Evolutionary conservation across 2,329 filamentous ascomycete species (phyloP).

Genomic region (Metarhizium humberi): DNA sequence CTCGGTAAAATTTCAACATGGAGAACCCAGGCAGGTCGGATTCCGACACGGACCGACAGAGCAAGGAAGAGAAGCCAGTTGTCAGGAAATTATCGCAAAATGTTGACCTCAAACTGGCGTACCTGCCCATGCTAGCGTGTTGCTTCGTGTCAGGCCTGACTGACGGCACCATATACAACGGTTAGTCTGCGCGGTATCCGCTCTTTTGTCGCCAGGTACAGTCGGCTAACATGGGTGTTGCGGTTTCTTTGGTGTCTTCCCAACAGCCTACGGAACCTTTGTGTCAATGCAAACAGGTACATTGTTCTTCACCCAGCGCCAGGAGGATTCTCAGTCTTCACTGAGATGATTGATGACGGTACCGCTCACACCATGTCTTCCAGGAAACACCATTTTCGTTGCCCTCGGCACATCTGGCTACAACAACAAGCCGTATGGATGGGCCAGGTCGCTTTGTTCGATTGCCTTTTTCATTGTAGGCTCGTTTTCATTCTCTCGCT

Average conservation of each 20-base stretch:
- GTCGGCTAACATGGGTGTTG: background rate
- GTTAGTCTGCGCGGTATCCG: constrained; percentile 1
- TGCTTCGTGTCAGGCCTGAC: constrained; percentile 28
- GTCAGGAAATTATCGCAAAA: constrained; percentile 6
- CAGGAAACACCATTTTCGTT: constrained; percentile 54
- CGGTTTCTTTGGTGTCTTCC: background rate
- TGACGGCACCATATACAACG: constrained; percentile 31
- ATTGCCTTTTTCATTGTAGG: constrained; percentile 44
- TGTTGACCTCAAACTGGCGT: constrained; percentile 14
- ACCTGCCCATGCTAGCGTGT: constrained; percentile 22
- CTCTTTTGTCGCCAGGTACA: background rate
- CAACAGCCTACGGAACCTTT: constrained; percentile 15
- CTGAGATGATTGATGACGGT: background rate
- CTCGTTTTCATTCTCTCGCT: constrained; percentile 34
- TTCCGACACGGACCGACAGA: constrained; percentile 8
- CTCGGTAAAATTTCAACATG: background rate
- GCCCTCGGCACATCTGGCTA: constrained; percentile 47
- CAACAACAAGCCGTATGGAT: constrained; percentile 38
- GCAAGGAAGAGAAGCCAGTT: constrained; percentile 5
- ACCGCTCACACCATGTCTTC: background rate
- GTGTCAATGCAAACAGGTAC: constrained; percentile 30
- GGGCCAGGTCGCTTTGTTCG: constrained; percentile 39
- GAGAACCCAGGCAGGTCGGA: constrained; percentile 2
- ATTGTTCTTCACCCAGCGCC: background rate
- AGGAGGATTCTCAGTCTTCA: no score